Conservation (phyloP, 1,284 basidiomycete species). For the Naganishia sp. region DNA sequence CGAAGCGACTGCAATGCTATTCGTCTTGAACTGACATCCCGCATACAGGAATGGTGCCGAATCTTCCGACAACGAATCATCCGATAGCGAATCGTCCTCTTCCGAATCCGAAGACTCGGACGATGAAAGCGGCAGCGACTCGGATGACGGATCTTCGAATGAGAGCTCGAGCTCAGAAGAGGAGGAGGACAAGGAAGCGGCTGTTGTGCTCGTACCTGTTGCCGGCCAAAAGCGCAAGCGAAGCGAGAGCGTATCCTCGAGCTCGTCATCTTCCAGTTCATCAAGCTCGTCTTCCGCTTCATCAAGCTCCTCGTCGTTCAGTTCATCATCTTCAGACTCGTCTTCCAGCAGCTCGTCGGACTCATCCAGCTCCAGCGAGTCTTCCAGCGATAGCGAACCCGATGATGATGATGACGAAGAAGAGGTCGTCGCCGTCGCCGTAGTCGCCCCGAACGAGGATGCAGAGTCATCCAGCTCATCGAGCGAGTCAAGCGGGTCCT, state of each 20-base stretch:
- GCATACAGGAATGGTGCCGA: slow-evolving; percentile 4
- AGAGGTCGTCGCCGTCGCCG: neutral
- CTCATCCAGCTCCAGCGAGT: slow-evolving; percentile 20
- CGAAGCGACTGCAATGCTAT: neutral
- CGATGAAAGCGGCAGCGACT: slow-evolving; percentile 27
- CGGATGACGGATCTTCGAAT: neutral
- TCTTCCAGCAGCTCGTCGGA: slow-evolving; percentile 36
- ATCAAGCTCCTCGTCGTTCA: slow-evolving; percentile 36
- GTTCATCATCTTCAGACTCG: slow-evolving; percentile 39
- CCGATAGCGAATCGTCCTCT: slow-evolving; percentile 31
- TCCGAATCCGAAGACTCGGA: slow-evolving; percentile 28
- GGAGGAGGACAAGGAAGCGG: slow-evolving; percentile 22
- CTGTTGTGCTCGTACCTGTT: slow-evolving; percentile 12
- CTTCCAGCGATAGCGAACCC: slow-evolving; percentile 2
- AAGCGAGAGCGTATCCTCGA: slow-evolving; percentile 45
- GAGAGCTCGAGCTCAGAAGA: slow-evolving; percentile 25
- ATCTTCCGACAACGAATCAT: neutral
- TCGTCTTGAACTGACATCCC: neutral
- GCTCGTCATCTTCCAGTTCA: slow-evolving; percentile 39
- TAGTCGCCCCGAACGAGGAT: neutral
- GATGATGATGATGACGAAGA: neutral
- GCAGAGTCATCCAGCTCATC: slow-evolving; percentile 10
- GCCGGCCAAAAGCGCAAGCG: slow-evolving; percentile 32
- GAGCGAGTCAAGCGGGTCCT: slow-evolving; percentile 23
- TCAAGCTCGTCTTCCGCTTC: slow-evolving; percentile 32